A percentile compares a stretch with the other conserved stretches of the same genome.
These are phyloP conservation scores for Solanum lignicaule DNA, from an alignment of 257 asterid species.

Conservation along the genomic window DNA sequence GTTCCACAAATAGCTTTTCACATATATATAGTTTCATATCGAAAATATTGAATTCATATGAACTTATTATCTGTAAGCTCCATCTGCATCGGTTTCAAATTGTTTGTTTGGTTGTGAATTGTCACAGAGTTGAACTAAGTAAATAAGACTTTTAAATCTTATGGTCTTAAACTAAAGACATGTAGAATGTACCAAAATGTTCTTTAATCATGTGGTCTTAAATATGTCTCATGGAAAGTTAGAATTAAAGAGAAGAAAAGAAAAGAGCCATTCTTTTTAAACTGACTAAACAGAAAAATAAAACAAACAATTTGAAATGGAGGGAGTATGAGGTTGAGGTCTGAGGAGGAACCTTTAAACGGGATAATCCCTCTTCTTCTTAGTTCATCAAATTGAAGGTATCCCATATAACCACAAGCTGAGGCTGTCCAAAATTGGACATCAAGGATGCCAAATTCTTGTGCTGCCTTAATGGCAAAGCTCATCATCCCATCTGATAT, in stretches of 20 bases:
- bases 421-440: not conserved
- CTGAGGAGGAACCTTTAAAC: not conserved
- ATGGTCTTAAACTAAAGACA: too few species aligned
- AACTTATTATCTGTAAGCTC: not conserved
- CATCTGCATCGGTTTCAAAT: not conserved
- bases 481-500: not conserved
- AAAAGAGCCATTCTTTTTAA: too few species aligned
- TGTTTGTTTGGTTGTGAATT: not conserved
- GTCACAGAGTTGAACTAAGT: not conserved
- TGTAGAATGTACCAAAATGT: not conserved
- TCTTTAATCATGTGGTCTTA: not conserved
- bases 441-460: not conserved
- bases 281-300: too few species aligned
- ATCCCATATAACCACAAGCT: not conserved
- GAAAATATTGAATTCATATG: not conserved
- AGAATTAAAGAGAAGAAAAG: too few species aligned
- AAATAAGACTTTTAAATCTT: too few species aligned
- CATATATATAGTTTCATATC: not conserved
- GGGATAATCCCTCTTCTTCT: not conserved
- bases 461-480: not conserved
- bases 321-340: not conserved
- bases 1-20: not conserved
- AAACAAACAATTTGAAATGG: too few species aligned
- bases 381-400: not conserved
- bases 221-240: too few species aligned